A percentile compares a stretch with the other conserved stretches of the same genome.
Conservation (phyloP, 2,329 filamentous ascomycete genomes). For the Gaeumannomyces tritici region DNA sequence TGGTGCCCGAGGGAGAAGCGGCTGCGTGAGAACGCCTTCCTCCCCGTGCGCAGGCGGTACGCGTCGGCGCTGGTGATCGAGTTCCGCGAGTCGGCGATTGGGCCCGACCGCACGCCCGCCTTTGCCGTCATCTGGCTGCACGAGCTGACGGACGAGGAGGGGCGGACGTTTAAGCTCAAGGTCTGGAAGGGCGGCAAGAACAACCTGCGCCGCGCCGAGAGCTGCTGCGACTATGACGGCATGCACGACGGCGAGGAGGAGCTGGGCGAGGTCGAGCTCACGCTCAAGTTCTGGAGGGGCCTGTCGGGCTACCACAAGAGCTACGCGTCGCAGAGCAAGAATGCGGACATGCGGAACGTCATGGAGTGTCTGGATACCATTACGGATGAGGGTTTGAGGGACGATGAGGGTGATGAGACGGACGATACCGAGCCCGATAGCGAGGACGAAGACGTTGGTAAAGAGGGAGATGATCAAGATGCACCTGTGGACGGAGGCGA, state of each 20-base stretch:
- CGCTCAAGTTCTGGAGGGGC: constrained; percentile 51
- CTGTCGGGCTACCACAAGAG: constrained; percentile 48
- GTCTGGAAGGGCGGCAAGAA: constrained; percentile 59
- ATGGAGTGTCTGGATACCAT: constrained; percentile 56
- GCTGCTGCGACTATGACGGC: constrained; percentile 23
- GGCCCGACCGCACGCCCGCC: constrained; percentile 45
- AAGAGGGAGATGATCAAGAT: constrained; percentile 7
- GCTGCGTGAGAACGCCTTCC: constrained; percentile 29
- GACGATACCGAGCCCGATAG: constrained; percentile 15
- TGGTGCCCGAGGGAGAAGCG: constrained; percentile 43
- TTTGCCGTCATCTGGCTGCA: constrained; percentile 61
- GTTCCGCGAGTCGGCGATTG: constrained; percentile 45
- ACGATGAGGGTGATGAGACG: constrained; percentile 11
- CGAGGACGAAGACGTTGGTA: constrained; percentile 13
- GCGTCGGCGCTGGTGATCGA: constrained; percentile 43
- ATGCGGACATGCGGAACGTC: constrained; percentile 44
- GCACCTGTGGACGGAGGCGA: not conserved
- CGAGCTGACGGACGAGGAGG: constrained; percentile 59
- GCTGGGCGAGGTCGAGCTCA: constrained; percentile 48
- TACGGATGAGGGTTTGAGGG: constrained; percentile 40
- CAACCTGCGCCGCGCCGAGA: constrained; percentile 24
- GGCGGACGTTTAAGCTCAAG: constrained; percentile 44
- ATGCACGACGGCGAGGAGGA: constrained; percentile 43
- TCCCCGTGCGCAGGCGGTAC: constrained; percentile 55
- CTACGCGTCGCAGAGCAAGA: constrained; percentile 39